Evolutionary conservation across 768 basidiomycete species (phyloP).

Genomic region (Sarcomyxa edulis): DNA sequence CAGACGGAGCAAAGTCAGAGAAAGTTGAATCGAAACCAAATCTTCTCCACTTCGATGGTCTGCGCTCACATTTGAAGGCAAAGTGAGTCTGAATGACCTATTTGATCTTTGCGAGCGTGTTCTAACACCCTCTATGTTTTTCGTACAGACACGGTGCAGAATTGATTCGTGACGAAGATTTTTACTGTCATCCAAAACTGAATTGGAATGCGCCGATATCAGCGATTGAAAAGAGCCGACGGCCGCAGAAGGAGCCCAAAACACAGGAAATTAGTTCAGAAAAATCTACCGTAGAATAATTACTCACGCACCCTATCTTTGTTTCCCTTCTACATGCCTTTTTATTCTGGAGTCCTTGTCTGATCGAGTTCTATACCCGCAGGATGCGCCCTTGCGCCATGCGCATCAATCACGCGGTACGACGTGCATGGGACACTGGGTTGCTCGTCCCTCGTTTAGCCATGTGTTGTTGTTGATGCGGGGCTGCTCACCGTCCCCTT

Average conservation of each 20-base stretch:
- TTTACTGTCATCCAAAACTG: constrained; percentile 23
- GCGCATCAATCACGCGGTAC: too few relatives aligned
- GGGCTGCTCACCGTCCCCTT: too few relatives aligned
- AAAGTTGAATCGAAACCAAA: constrained; percentile 14
- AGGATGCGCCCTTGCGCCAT: too few relatives aligned
- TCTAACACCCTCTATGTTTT: constrained; percentile 6
- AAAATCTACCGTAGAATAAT: too few relatives aligned
- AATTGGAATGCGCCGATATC: not conserved
- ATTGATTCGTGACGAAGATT: constrained; percentile 49
- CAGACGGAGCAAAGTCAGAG: constrained; percentile 4
- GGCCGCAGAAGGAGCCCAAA: not conserved
- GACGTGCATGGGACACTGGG: too few relatives aligned
- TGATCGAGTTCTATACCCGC: too few relatives aligned
- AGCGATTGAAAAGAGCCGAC: not conserved
- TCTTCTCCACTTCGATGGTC: constrained; percentile 45
- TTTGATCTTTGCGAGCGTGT: not conserved
- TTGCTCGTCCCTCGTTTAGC: too few relatives aligned
- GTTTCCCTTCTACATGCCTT: too few relatives aligned
- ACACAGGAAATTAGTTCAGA: too few relatives aligned
- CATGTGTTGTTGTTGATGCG: too few relatives aligned
- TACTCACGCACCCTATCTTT: too few relatives aligned
- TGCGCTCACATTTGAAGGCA: constrained; percentile 57
- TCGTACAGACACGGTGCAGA: constrained; percentile 42
- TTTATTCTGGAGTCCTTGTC: too few relatives aligned
- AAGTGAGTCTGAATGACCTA: constrained; percentile 41